phyloP scores from a whole-genome alignment of 2,329 filamentous ascomycete species.

The Penicillium vulpinum region DNA sequence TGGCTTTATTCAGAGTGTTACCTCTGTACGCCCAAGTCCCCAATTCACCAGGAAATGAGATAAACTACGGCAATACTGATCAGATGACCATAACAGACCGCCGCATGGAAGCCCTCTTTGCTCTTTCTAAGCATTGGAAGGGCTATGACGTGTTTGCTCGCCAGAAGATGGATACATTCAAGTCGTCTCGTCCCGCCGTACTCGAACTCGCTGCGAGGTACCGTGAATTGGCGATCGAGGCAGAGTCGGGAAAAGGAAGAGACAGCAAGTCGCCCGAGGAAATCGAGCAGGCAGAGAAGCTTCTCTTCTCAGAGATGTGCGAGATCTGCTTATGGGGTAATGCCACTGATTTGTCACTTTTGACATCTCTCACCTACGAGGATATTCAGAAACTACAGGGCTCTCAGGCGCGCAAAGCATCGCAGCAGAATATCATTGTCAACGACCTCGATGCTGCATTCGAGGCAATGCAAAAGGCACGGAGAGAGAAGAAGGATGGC shows the following conservation, averaged over 20 bases:
- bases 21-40: constrained; percentile 55
- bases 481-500: constrained; percentile 59
- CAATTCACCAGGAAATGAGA: background rate
- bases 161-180: constrained; percentile 90
- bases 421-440: constrained; percentile 86
- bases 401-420: constrained; percentile 76
- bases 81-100: constrained; percentile 46
- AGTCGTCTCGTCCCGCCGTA: constrained; percentile 83
- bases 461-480: constrained; percentile 31
- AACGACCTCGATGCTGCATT: constrained; percentile 81
- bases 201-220: constrained; percentile 79
- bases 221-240: constrained; percentile 68
- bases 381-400: constrained; percentile 97
- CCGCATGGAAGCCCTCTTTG: constrained; percentile 78
- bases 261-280: constrained; percentile 42
- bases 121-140: constrained; percentile 78
- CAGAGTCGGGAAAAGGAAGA: constrained; percentile 56
- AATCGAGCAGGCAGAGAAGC: constrained; percentile 67
- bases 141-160: constrained; percentile 83
- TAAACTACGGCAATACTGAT: constrained; percentile 22
- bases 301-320: constrained; percentile 88
- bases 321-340: constrained; percentile 98
- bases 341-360: constrained; percentile 86
- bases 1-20: constrained; percentile 97
- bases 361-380: constrained; percentile 88